Base-by-base conservation (phyloP, 169 alveolate species). In the Ichthyophthirius multifiliis region DNA sequence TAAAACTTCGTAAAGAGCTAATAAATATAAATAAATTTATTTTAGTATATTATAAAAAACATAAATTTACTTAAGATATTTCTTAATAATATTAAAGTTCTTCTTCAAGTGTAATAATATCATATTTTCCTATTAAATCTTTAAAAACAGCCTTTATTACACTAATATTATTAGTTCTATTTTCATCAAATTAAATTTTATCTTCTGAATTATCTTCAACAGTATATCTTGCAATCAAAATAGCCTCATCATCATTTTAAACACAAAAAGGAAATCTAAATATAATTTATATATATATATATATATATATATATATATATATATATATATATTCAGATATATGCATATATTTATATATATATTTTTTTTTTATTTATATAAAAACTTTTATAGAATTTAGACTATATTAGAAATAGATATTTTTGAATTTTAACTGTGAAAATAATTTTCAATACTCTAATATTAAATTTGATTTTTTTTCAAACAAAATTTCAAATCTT, bases 191-290 rank as follows among this genome's bases (percentile, higher is more conserved):
- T 3, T 37, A 6, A 0, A 67, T 41, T 18, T 67, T 34, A 67
- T 67, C 77, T n/a, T 67, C 46, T 0, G 48, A 37, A 67, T 67
- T 67, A 39, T 67, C 77, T 37, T 67, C 77, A 2, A 67, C 32
- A n/a, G 27, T 34, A 39, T 67, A 67, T 67, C 77, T 67, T 6
- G 77, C 77, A 12, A 67, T 44, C n/a, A 44, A 39, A 5, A 67
- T 10, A 7, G 77, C 77, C 35, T 67, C 77, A 39, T 67, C 62
- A 10, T n/a, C 32, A 41, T 39, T 67, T 1, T 4, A 4, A 16
- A 67, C 41, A 13, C 63, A 34, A 30, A 67, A 67, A 39, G 77
- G 77, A 7, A 37, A 30, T 16, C 77, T 67, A 55, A 55, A 5
- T 55, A 13, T 5, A 45, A 45, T 45, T 41, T 9, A 41, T 41